Base-by-base conservation (phyloP, 352 stramenopile genomes). In the Globisporangium parvum region DNA sequence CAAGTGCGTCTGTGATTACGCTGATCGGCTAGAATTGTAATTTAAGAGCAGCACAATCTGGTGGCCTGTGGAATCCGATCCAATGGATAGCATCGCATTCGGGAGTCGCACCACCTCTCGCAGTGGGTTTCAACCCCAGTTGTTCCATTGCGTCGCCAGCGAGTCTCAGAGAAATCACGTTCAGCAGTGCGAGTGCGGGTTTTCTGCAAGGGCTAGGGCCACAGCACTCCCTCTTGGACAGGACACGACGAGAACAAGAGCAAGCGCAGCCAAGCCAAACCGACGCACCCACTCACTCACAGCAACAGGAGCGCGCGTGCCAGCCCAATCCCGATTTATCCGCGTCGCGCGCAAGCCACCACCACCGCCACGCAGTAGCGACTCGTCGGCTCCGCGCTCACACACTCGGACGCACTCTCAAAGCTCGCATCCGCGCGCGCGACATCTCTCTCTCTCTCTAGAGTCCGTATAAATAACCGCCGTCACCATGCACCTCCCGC, bases 291-390 rank as follows among this genome's bases (percentile, higher is more conserved):
- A 52, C n/a, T 15, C 37, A 50, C 41, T 14, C 41, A 46, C 8
- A 20, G 14, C 39, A 45, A 21, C 10, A 45, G 17, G 2, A 45
- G 39, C 14, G 39, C 39, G 18, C 31, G 31, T 37, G 31, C 31
- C 6, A 37, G 31, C 33, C 42, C 49, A 62, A 62, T 62, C 55
- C 55, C 54, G 54, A 56, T 52, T 62, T 62, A 62, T 52, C 55
- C 39, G 40, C 55, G 24, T 44, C 40, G 21, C 23, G 47, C 47
- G 15, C 55, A 40, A 41, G n/a, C 26, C 37, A 42, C 37, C 10
- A 28, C 41, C 18, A n/a, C 21, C 15, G n/a, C 33, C 51, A 26
- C 9, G 18, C 15, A 20, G 12, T 23, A 17, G 37, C 37, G 37
- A 41, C 37, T 14, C 26, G 26, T 31, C 26, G 26, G 26, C n/a